phyloP scores from a whole-genome alignment of 106 monocot species.

The Posidonia australis region DNA sequence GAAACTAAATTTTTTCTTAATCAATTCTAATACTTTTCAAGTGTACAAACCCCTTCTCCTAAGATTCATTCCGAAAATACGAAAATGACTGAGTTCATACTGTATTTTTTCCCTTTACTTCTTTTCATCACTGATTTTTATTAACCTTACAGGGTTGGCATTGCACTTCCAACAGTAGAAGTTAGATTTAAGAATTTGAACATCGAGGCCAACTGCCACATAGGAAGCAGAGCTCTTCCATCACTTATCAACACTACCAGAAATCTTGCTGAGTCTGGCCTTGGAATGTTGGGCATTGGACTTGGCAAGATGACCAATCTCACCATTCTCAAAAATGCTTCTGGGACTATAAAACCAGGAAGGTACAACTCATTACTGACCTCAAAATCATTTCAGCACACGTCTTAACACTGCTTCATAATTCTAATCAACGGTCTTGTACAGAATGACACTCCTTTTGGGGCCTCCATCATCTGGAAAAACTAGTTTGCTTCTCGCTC shows the following conservation, averaged over 20 bases:
- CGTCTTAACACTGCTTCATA: background rate
- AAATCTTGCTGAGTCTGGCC: conserved; percentile 31
- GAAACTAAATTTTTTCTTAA: no score
- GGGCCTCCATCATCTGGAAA: conserved; percentile 76
- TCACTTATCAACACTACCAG: conserved; percentile 31
- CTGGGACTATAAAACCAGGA: conserved; percentile 51
- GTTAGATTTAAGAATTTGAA: conserved; percentile 42
- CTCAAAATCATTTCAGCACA: background rate
- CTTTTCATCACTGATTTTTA: background rate
- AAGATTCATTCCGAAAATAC: no score
- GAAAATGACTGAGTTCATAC: no score
- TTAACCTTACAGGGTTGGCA: conserved; percentile 25
- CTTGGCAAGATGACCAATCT: conserved; percentile 28
- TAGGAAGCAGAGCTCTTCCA: conserved; percentile 54
- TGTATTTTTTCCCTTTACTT: no score
- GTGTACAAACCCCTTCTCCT: no score
- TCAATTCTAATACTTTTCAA: no score
- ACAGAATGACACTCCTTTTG: conserved; percentile 66
- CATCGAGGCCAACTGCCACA: conserved; percentile 45
- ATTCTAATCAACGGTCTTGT: background rate
- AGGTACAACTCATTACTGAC: conserved; percentile 13
- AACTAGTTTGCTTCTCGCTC: conserved; percentile 49
- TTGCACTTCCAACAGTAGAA: conserved; percentile 50
- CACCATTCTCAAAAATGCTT: conserved; percentile 45
- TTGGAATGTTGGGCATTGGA: conserved; percentile 20